Conservation (phyloP, 108 stramenopile genomes). For the Epithemia pelagica region DNA sequence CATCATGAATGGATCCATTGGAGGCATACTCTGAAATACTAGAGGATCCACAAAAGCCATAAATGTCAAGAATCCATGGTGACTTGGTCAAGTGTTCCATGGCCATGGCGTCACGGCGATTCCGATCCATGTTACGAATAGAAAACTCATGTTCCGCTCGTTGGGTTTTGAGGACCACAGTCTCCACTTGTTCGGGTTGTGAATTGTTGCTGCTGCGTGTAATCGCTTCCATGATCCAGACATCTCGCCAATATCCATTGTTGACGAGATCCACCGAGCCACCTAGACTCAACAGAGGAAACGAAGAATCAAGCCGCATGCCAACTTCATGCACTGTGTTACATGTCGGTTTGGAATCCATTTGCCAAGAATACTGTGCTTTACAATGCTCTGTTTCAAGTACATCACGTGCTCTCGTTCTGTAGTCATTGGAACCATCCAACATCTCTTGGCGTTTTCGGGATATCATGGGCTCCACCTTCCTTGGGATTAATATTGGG, state of each 20-base stretch:
- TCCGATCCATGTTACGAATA: conserved; percentile 49
- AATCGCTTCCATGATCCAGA: conserved; percentile 28
- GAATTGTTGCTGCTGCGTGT: no score
- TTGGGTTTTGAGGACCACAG: conserved; percentile 45
- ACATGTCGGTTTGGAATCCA: conserved; percentile 51
- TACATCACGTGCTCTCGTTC: conserved; percentile 18
- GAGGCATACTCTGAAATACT: conserved; percentile 45
- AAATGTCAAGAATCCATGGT: conserved; percentile 63
- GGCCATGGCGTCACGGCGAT: conserved; percentile 72
- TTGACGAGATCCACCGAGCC: conserved; percentile 10
- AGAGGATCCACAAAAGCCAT: conserved; percentile 57
- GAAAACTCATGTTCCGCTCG: conserved; percentile 37
- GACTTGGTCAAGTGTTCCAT: conserved; percentile 59
- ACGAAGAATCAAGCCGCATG: no score
- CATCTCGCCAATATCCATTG: conserved; percentile 69
- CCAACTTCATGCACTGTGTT: conserved; percentile 64
- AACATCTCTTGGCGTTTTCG: background rate
- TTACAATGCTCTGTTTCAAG: conserved; percentile 46
- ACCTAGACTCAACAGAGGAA: no score
- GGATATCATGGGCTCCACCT: background rate
- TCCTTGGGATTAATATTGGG: no score
- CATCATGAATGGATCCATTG: conserved; percentile 19
- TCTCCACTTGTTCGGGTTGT: background rate
- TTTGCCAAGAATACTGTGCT: conserved; percentile 61
- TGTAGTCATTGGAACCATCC: conserved; percentile 17